Evolutionary conservation across 805 yeast species (phyloP).

Genomic region (Saccharomyces jurei): DNA sequence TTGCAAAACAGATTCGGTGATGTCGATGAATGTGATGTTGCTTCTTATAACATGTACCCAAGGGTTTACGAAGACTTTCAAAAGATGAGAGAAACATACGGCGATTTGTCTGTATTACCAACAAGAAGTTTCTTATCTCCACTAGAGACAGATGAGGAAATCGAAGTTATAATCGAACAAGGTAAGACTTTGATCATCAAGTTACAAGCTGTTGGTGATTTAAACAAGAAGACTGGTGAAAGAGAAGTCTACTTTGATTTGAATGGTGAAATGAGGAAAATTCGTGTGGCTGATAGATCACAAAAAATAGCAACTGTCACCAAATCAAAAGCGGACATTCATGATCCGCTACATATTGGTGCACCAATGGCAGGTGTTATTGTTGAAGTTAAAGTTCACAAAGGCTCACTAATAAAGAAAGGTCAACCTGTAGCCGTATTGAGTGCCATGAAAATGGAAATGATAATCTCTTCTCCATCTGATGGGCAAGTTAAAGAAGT

Average conservation of each 20-base stretch:
- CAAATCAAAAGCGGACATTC: slow-evolving; percentile 81
- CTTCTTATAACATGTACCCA: slow-evolving; percentile 94
- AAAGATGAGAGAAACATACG: slow-evolving; percentile 63
- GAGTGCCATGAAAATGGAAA: slow-evolving; percentile 98
- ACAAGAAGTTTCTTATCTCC: slow-evolving; percentile 83
- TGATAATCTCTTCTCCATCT: slow-evolving; percentile 88
- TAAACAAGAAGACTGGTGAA: slow-evolving; percentile 72
- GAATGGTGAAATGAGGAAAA: slow-evolving; percentile 96
- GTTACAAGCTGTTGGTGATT: slow-evolving; percentile 84
- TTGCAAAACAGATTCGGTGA: slow-evolving; percentile 66
- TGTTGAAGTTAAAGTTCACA: slow-evolving; percentile 82
- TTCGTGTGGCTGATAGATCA: slow-evolving; percentile 77
- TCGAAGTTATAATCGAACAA: slow-evolving; percentile 78
- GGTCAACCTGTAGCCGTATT: slow-evolving; percentile 90
- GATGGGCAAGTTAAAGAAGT: slow-evolving; percentile 74
- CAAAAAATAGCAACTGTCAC: slow-evolving; percentile 75
- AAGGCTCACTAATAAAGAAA: slow-evolving; percentile 79
- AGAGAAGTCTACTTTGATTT: slow-evolving; percentile 95
- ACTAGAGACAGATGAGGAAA: slow-evolving; percentile 77
- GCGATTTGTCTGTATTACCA: slow-evolving; percentile 88
- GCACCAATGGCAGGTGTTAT: slow-evolving; percentile 99
- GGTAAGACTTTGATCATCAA: slow-evolving; percentile 89
- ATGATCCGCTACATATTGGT: slow-evolving; percentile 83
- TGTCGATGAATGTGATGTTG: slow-evolving; percentile 78
- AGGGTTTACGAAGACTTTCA: slow-evolving; percentile 85